Conservation (phyloP, 768 basidiomycete genomes). For the Collybia sordida region DNA sequence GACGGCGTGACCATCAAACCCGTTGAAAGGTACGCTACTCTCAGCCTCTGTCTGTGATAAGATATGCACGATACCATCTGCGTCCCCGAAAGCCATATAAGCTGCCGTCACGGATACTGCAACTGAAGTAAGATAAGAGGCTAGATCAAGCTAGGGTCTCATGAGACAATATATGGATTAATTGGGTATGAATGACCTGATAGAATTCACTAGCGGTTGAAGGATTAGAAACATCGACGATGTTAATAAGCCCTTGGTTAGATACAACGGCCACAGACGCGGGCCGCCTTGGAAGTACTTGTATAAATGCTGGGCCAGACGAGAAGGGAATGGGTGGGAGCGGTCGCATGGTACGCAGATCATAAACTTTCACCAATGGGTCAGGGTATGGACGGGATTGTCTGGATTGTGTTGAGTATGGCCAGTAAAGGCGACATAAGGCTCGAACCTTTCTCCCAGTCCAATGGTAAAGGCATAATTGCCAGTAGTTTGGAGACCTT, state of each 20-base stretch:
- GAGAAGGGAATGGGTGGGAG: constrained; percentile 88
- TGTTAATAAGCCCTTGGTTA: constrained; percentile 78
- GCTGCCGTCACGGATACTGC: constrained; percentile 84
- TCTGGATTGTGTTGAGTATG: constrained; percentile 38
- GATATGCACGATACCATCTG: constrained; percentile 80
- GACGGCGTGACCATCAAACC: constrained; percentile 81
- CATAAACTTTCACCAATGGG: constrained; percentile 90
- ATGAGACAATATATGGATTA: constrained; percentile 1
- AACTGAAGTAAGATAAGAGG: constrained; percentile 75
- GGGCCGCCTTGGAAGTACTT: constrained; percentile 72
- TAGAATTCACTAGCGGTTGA: constrained; percentile 72
- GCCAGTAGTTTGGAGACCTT: constrained; percentile 77
- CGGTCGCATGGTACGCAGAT: constrained; percentile 79
- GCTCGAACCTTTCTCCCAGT: constrained; percentile 71
- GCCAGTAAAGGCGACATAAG: not conserved
- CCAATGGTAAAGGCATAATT: constrained; percentile 88
- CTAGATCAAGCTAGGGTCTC: constrained; percentile 56
- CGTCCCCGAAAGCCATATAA: constrained; percentile 93
- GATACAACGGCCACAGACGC: constrained; percentile 77
- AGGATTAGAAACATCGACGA: constrained; percentile 78
- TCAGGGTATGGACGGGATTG: constrained; percentile 88
- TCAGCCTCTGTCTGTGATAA: constrained; percentile 71
- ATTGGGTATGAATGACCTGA: constrained; percentile 50
- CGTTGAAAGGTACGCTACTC: constrained; percentile 74
- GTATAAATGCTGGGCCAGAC: constrained; percentile 83